These are phyloP conservation scores for Phaeosphaeriaceae sp. DNA, from an alignment of 2,329 filamentous ascomycete species.

Conservation along the genomic window DNA sequence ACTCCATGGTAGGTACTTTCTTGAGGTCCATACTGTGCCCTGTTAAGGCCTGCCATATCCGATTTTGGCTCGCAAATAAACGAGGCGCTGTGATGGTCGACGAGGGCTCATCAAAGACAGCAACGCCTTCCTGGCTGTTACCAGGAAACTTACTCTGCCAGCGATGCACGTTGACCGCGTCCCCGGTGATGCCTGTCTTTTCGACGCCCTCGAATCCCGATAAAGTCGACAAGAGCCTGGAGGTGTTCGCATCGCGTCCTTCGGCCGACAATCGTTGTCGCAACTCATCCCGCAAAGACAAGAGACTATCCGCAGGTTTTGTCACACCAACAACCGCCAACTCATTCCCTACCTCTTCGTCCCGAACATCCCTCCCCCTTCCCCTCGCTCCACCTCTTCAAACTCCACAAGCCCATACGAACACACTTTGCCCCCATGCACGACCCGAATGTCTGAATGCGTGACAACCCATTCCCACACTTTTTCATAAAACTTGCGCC, in stretches of 20 bases:
- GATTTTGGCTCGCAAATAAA: conserved; percentile 58
- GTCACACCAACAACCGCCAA: background rate
- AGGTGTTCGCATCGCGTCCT: conserved; percentile 1
- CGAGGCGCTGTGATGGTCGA: conserved; percentile 30
- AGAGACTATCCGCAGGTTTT: conserved; percentile 21
- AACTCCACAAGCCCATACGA: conserved; percentile 39
- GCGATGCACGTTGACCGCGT: background rate
- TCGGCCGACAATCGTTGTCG: conserved; percentile 25
- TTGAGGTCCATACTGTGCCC: conserved; percentile 64
- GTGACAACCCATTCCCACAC: conserved; percentile 64
- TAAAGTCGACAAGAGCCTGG: too few relatives aligned
- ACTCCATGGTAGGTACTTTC: conserved; percentile 62
- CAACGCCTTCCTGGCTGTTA: conserved; percentile 6
- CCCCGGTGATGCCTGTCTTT: background rate
- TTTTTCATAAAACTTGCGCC: conserved; percentile 59
- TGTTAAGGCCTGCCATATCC: conserved; percentile 65
- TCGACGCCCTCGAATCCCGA: too few relatives aligned
- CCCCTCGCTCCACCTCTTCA: conserved; percentile 35
- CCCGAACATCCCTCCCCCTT: too few relatives aligned
- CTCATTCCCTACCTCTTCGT: background rate
- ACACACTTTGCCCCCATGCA: conserved; percentile 49
- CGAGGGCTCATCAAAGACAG: conserved; percentile 37
- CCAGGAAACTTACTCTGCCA: conserved; percentile 19
- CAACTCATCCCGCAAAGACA: conserved; percentile 22
- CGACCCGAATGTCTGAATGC: conserved; percentile 63